Base-by-base conservation (phyloP, 495 filamentous ascomycete species). In the Penicillium chermesinum region DNA sequence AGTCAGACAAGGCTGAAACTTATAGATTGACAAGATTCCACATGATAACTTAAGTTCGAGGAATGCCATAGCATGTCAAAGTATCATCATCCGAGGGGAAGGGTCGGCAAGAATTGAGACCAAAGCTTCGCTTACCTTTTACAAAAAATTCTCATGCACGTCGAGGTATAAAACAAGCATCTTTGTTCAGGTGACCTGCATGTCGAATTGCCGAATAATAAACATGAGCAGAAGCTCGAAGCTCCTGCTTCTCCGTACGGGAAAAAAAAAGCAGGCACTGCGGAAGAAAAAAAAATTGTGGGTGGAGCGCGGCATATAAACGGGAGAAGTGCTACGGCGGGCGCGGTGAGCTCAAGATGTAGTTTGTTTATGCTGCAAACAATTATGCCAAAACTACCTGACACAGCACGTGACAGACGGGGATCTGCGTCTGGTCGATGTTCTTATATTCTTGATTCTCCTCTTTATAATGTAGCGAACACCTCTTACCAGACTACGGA, bases 1-100 rank as follows among this genome's bases (percentile, higher is more conserved):
- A 54, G 75, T 95, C 90, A 96, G 89, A 95, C 90, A 95, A 95
- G 90, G 90, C 89, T 95, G 90, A 96, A 94, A 95, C 89, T 86
- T 84, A 63, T 65, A 59, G 66, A 19, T 77, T 65, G 72, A 81
- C 88, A 83, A 81, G 78, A 78, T 78, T 94, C 89, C 76, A 91
- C 88, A 94, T 84, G 61, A 64, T 82, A 67, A 80, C 73, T 94
- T 95, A 83, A 79, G 90, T 77, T 86, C 84, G 90, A 96, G 90
- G 90, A 95, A 95, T 95, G 88, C 90, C 87, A 89, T 59, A 85
- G 81, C 82, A 75, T 84, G 83, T 90, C 78, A 74, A 73, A 77
- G 80, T 68, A 82, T 96, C 89, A 96, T 93, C 85, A 93, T 73
- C 54, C 62, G 70, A 77, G 61, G 58, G 49, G 57, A 52, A 47